These are phyloP conservation scores for Aureobasidium musti DNA, from an alignment of 2,329 filamentous ascomycete genomes.

Conservation along the genomic window DNA sequence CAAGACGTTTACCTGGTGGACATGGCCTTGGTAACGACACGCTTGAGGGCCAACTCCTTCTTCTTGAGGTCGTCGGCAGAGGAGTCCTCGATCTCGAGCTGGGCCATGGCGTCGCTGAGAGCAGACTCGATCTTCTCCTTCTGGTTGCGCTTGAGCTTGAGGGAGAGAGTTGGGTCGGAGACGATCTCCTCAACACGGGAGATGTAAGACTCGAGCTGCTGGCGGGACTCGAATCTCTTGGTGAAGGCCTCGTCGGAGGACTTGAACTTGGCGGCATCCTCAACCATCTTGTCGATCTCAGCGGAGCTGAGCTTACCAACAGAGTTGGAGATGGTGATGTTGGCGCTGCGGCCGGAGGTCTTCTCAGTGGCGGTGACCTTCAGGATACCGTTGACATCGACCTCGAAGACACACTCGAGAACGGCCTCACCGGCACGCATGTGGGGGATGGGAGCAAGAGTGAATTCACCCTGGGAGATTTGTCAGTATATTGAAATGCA, in stretches of 20 bases:
- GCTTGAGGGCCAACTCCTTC: slow-evolving; percentile 98
- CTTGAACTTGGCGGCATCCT: slow-evolving; percentile 96
- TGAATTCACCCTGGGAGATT: slow-evolving; percentile 74
- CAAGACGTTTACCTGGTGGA: slow-evolving; percentile 40
- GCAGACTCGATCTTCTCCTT: slow-evolving; percentile 99
- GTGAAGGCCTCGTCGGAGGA: slow-evolving; percentile 95
- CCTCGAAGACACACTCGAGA: slow-evolving; percentile 97
- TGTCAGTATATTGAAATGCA: slow-evolving; percentile 48
- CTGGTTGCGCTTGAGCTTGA: slow-evolving; percentile 98
- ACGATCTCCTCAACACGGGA: slow-evolving; percentile 98
- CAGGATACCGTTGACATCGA: slow-evolving; percentile 99
- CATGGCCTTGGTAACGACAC: slow-evolving; percentile 84
- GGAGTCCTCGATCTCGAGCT: slow-evolving; percentile 94
- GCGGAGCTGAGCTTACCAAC: slow-evolving; percentile 93
- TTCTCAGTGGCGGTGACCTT: slow-evolving; percentile 99
- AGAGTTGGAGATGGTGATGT: slow-evolving; percentile 99
- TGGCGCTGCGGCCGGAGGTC: slow-evolving; percentile 94
- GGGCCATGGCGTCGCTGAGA: slow-evolving; percentile 94
- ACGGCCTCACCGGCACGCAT: slow-evolving; percentile 95
- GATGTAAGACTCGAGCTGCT: slow-evolving; percentile 99
- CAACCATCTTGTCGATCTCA: slow-evolving; percentile 99
- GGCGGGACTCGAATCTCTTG: slow-evolving; percentile 99
- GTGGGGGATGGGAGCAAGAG: slow-evolving; percentile 58
- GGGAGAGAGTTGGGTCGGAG: slow-evolving; percentile 89
- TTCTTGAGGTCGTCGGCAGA: slow-evolving; percentile 95